Base-by-base conservation (phyloP, 2,329 filamentous ascomycete species). In the Colletotrichum phormii region DNA sequence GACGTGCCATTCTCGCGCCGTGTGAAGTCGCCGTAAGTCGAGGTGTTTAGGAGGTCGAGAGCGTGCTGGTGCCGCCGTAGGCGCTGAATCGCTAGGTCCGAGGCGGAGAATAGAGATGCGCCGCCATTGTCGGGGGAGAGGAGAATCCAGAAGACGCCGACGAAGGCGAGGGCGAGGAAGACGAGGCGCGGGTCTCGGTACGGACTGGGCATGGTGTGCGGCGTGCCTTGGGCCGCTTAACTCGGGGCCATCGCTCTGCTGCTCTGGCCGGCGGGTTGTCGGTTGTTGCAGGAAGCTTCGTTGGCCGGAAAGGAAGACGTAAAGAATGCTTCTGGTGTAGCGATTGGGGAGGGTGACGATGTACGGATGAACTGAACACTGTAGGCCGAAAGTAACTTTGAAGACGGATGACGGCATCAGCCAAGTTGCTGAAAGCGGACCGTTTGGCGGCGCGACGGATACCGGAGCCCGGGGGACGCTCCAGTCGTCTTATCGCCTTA, bases 11-110 rank as follows among this genome's bases (percentile, higher is more conserved):
- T 73, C 26, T 66, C 57, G n/a, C 77, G 79, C 12, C 89, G 90
- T 18, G 82, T 77, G 78, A 92, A 92, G 79, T 91, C 89, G 62
- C 88, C 88, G 90, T 90, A 92, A 74, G 78, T 80, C 22, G 89
- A 89, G 68, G 80, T 81, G 77, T 91, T 90, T 53, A 92, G 81
- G 22, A 89, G 81, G 62, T 83, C 80, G 73, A 89, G 87, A 2
- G 89, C 86, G 69, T 85, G 80, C 54, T 86, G 84, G 74, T 90
- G 89, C 51, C 85, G 84, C n/a, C 80, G 81, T 18, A 91, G 82
- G 12, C 89, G 86, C 66, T 85, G 67, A 15, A 64, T 71, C 9
- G 71, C 71, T 49, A 73, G 71, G 31, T 73, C 71, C 53, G 71
- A 82, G 53, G 81, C 80, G 31, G 84, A 80, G 37, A 85, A 78